Evolutionary conservation across 352 stramenopile species (phyloP), one percentile per base, ranked within the genome.

Genomic region (Globisporangium barbulae): DNA sequence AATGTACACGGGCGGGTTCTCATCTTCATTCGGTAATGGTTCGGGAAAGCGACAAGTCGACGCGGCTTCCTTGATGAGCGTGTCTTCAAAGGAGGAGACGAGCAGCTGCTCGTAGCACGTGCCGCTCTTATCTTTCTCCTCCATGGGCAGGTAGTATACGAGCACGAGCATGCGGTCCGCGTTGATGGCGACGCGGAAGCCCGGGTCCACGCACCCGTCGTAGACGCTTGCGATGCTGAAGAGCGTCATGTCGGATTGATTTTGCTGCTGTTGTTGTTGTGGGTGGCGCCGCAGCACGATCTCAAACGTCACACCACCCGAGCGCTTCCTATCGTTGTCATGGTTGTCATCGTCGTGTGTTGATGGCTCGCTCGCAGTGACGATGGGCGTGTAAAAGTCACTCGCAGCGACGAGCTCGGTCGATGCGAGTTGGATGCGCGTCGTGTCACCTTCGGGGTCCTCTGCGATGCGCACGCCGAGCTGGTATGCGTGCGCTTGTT

Each of bases 161-260:
- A 94, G 73, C 15, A 72, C 75, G 45, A 93, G 64, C 13, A 77
- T 70, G 42, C 88, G 68, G n/a, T 81, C 69, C 10, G 70, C 57
- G 21, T 82, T 81, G 30, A 94, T 35, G 57, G 91, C 81, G 30
- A 94, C 55, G 0, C 83, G 82, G 64, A 94, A 89, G 12, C 86
- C 86, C 0, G 78, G 63, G 15, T 93, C 82, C 1, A 71, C 70
- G 53, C 86, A 94, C 9, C 71, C 73, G 52, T 88, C 69, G 39
- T 78, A 90, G 12, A 75, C 64, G 55, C 88, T 91, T 1, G 74
- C 66, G 37, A 94, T 88, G 25, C 74, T 84, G 54, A 94, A 89
- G 13, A 94, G 58, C 31, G 84, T 90, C 79, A 91, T 89, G 35
- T 68, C 81, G 17, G 8, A 3, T 25, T 54, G 3, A 67, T 71